A percentile compares a stretch with the other conserved stretches of the same genome.
Evolutionary conservation across 2,329 filamentous ascomycete species (phyloP).

Genomic region (Stromatinia cepivora): DNA sequence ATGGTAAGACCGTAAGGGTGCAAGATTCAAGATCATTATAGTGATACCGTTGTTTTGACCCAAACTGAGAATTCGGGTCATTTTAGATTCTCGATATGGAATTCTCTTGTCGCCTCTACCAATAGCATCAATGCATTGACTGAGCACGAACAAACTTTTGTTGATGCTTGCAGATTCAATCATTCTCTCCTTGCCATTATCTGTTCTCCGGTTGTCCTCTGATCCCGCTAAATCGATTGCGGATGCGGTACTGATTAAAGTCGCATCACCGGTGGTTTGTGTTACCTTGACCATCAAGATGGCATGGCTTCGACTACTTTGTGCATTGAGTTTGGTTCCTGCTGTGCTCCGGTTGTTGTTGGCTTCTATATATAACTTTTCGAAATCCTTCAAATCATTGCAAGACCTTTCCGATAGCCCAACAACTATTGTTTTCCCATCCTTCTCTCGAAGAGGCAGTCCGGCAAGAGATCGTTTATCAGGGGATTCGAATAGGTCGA

Average conservation of each 20-base stretch:
- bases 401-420: slow-evolving; percentile 82
- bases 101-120: slow-evolving; percentile 73
- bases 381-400: slow-evolving; percentile 84
- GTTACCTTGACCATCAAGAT: slow-evolving; percentile 88
- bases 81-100: slow-evolving; percentile 88
- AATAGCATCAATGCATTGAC: slow-evolving; percentile 94
- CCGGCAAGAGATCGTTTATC: slow-evolving; percentile 78
- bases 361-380: slow-evolving; percentile 84
- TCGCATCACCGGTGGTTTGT: slow-evolving; percentile 67
- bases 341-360: slow-evolving; percentile 89
- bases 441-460: slow-evolving; percentile 79
- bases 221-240: slow-evolving; percentile 95
- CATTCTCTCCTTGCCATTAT: slow-evolving; percentile 88
- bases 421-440: slow-evolving; percentile 83
- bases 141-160: slow-evolving; percentile 92
- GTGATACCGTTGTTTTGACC: slow-evolving; percentile 95
- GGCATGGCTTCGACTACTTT: slow-evolving; percentile 86
- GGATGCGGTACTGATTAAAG: slow-evolving; percentile 78
- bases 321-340: slow-evolving; percentile 87
- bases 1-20: slow-evolving; percentile 88
- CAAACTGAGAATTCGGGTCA: slow-evolving; percentile 89
- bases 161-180: slow-evolving; percentile 98
- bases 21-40: slow-evolving; percentile 94
- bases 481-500: slow-evolving; percentile 81
- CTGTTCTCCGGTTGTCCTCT: slow-evolving; percentile 91